Conservation (phyloP, 176 grass and related monocot species). For the Aegilops sharonensis region DNA sequence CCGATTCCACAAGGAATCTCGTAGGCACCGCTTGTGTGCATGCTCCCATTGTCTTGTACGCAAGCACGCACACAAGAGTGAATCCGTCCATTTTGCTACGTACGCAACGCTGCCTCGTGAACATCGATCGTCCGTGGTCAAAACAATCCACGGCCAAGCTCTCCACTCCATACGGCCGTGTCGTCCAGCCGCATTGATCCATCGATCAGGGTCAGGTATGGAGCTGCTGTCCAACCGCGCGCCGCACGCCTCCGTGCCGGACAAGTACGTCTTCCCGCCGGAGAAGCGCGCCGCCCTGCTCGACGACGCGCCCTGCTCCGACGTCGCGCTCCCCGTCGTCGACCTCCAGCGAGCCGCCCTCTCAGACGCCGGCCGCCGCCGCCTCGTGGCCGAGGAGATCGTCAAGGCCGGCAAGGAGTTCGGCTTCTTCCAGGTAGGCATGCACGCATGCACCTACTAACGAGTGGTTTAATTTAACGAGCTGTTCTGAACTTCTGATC, state of each 20-base stretch:
- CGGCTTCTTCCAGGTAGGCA: slow-evolving; percentile 1
- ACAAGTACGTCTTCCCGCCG: slow-evolving; percentile 2
- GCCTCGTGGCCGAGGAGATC: background rate
- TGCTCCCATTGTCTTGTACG: background rate
- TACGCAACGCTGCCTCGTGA: background rate
- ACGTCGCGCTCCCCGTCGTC: background rate
- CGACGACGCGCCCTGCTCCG: too few relatives aligned
- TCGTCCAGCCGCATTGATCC: background rate
- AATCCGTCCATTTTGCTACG: background rate
- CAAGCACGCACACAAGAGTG: background rate
- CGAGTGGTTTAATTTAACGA: too few relatives aligned
- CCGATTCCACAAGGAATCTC: background rate
- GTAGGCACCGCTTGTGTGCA: background rate
- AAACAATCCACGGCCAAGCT: too few relatives aligned
- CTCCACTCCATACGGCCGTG: too few relatives aligned
- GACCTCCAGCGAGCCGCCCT: background rate
- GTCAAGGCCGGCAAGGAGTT: background rate
- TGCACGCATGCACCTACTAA: too few relatives aligned
- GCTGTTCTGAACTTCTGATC: too few relatives aligned
- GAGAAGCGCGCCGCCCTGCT: background rate
- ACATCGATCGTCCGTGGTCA: background rate
- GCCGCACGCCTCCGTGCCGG: background rate
- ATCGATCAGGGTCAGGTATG: background rate
- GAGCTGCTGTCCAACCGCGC: background rate
- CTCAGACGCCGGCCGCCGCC: background rate